phyloP scores from a whole-genome alignment of 345 rosid genomes.

The Cardiospermum halicacabum region DNA sequence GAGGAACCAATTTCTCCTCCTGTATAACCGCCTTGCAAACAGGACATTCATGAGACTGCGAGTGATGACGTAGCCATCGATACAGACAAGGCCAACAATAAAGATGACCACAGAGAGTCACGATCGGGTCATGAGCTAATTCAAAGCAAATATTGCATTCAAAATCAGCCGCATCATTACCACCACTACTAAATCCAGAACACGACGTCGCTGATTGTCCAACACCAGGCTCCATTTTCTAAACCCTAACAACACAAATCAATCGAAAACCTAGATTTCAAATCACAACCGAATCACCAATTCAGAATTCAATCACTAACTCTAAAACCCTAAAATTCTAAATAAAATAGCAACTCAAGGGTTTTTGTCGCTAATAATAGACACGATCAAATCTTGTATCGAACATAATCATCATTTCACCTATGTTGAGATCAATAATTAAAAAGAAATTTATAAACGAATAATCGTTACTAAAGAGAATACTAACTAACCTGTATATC shows the following conservation, averaged over 20 bases:
- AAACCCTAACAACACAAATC: slow-evolving; percentile 1
- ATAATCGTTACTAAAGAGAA: background rate
- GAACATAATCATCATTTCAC: no score
- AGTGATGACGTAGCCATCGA: slow-evolving; percentile 82
- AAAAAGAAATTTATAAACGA: background rate
- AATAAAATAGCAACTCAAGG: background rate
- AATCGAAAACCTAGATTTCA: background rate
- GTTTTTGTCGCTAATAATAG: background rate
- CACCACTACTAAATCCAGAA: slow-evolving; percentile 23
- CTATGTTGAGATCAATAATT: background rate
- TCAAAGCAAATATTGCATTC: slow-evolving; percentile 98
- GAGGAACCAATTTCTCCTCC: slow-evolving; percentile 91
- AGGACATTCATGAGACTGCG: slow-evolving; percentile 82
- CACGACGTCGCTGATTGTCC: slow-evolving; percentile 48
- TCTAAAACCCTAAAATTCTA: background rate
- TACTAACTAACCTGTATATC: slow-evolving; percentile 7
- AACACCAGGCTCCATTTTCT: slow-evolving; percentile 48
- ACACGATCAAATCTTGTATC: background rate
- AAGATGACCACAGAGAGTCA: slow-evolving; percentile 89
- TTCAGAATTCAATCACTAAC: no score
- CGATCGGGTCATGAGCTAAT: slow-evolving; percentile 80
- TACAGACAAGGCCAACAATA: slow-evolving; percentile 93
- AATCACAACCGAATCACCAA: background rate
- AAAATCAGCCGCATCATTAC: slow-evolving; percentile 65
- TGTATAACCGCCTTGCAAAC: slow-evolving; percentile 87